phyloP scores from a whole-genome alignment of 2,329 filamentous ascomycete species.

The Epichloe hybrida region DNA sequence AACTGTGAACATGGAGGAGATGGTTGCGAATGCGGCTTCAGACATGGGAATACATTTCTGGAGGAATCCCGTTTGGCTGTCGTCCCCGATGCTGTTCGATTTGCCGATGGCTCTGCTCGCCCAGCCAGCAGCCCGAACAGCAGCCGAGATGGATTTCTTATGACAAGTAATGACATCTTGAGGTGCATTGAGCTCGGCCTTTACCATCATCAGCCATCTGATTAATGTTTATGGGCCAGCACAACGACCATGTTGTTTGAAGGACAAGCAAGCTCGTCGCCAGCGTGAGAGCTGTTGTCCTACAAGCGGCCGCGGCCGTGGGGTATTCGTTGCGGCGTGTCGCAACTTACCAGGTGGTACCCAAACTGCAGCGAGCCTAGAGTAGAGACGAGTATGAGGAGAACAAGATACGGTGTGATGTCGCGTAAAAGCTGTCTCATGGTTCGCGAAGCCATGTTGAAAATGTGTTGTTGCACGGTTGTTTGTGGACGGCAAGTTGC shows the following conservation, averaged over 20 bases:
- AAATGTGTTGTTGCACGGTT: not conserved
- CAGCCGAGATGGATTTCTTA: constrained; percentile 30
- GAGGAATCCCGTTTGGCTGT: constrained; percentile 23
- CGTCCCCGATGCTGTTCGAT: constrained; percentile 9
- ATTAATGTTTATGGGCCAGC: not conserved
- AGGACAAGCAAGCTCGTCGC: too few relatives aligned
- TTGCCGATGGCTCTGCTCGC: constrained; percentile 13
- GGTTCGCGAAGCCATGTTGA: constrained; percentile 18
- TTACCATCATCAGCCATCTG: not conserved
- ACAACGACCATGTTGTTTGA: not conserved
- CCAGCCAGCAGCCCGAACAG: constrained; percentile 15
- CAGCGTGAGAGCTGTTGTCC: too few relatives aligned
- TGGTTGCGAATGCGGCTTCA: constrained; percentile 65
- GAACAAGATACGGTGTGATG: constrained; percentile 64
- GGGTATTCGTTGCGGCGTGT: not conserved
- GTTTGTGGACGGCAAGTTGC: not conserved
- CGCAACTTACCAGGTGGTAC: constrained; percentile 62
- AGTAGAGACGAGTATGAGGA: constrained; percentile 63
- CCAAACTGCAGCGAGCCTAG: constrained; percentile 88
- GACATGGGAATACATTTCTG: constrained; percentile 83
- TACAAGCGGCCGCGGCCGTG: not conserved
- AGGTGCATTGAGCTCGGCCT: constrained; percentile 88
- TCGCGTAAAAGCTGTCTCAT: constrained; percentile 20
- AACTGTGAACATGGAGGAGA: constrained; percentile 83
- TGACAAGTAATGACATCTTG: constrained; percentile 87